These are phyloP conservation scores for Rhizopogon vulgaris DNA, from an alignment of 768 basidiomycete species.

Conservation along the genomic window DNA sequence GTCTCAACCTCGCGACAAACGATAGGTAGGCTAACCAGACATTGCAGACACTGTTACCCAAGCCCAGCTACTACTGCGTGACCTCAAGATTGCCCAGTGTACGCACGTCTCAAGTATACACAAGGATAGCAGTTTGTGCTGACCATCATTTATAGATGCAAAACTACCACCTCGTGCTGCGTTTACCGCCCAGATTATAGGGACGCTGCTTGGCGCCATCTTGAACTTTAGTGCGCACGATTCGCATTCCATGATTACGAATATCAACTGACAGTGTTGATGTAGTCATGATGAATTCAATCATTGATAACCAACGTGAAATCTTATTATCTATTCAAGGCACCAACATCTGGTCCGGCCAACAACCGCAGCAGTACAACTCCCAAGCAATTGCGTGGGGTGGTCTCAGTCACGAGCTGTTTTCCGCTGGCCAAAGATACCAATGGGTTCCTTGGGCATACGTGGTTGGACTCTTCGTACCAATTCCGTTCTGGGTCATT, in stretches of 20 bases:
- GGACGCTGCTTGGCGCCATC: constrained; percentile 45
- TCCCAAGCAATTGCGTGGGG: constrained; percentile 34
- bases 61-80: constrained; percentile 36
- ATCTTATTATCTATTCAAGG: constrained; percentile 51
- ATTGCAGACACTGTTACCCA: constrained; percentile 38
- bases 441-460: constrained; percentile 36
- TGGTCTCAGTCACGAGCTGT: constrained; percentile 30
- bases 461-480: constrained; percentile 26
- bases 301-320: constrained; percentile 35
- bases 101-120: background rate
- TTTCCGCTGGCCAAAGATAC: constrained; percentile 23
- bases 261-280: background rate
- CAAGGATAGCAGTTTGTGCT: background rate
- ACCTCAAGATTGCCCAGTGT: constrained; percentile 43
- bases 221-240: constrained; percentile 17
- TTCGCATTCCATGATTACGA: constrained; percentile 13
- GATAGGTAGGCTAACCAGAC: background rate
- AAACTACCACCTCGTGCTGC: constrained; percentile 65
- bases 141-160: constrained; percentile 27
- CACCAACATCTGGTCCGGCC: constrained; percentile 33
- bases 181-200: constrained; percentile 62
- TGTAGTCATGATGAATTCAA: constrained; percentile 53
- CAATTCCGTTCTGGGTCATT: constrained; percentile 36
- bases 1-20: constrained; percentile 3
- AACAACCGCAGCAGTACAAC: constrained; percentile 24